These are phyloP conservation scores for Microcos paniculata DNA, from an alignment of 345 rosid species.

Conservation along the genomic window DNA sequence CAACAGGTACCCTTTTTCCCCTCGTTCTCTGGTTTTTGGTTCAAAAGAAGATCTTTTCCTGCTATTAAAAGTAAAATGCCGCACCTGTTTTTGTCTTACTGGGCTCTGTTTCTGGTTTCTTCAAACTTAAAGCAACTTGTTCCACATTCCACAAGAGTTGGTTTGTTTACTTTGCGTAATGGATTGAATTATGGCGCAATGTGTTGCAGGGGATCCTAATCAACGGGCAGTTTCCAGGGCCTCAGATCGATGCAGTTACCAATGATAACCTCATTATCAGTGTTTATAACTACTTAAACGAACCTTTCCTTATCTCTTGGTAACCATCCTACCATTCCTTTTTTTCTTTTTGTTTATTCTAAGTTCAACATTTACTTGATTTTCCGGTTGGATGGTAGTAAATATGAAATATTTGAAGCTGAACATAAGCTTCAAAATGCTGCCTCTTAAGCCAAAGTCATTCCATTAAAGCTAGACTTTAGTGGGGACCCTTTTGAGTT, in stretches of 20 bases:
- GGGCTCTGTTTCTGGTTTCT: not conserved
- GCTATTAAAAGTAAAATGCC: not conserved
- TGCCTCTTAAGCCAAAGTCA: not conserved
- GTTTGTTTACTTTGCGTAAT: slow-evolving; percentile 1
- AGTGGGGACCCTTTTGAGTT: not conserved
- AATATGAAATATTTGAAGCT: not conserved
- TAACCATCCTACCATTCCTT: slow-evolving; percentile 14
- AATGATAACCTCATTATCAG: slow-evolving; percentile 62
- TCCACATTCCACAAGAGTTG: not conserved
- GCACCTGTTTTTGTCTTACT: not conserved
- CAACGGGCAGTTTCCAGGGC: slow-evolving; percentile 80
- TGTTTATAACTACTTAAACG: slow-evolving; percentile 63
- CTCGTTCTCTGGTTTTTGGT: not conserved
- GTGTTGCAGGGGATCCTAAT: slow-evolving; percentile 67
- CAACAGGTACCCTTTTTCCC: slow-evolving; percentile 51
- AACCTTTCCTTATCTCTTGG: slow-evolving; percentile 71
- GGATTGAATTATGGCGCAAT: slow-evolving; percentile 5
- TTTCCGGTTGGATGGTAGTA: slow-evolving; percentile 12
- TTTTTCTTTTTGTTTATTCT: not conserved
- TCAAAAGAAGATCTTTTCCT: not conserved
- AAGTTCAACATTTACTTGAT: not conserved
- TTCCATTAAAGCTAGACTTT: not conserved
- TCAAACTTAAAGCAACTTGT: not conserved
- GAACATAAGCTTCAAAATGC: not conserved
- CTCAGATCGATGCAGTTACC: slow-evolving; percentile 63